phyloP scores from a whole-genome alignment of 768 basidiomycete species.

The Suillus bovinus region DNA sequence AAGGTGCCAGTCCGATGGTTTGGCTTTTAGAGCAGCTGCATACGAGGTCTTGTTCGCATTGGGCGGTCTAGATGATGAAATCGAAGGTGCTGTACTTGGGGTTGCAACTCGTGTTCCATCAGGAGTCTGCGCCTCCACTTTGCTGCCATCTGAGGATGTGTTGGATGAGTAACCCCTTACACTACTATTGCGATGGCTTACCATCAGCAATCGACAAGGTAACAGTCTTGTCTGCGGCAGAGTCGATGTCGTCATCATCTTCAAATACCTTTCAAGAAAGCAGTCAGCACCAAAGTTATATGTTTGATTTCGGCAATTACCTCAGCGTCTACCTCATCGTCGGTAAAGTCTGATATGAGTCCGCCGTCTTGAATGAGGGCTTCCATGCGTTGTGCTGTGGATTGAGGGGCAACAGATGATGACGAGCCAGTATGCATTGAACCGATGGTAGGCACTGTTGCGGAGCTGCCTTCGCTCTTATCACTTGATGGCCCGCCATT shows the following conservation, averaged over 20 bases:
- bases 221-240: conserved; percentile 79
- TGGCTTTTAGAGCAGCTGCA: conserved; percentile 90
- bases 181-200: conserved; percentile 29
- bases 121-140: conserved; percentile 93
- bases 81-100: conserved; percentile 55
- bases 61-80: conserved; percentile 32
- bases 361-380: conserved; percentile 62
- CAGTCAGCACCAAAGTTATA: conserved; percentile 15
- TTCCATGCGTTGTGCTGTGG: conserved; percentile 40
- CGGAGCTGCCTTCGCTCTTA: conserved; percentile 19
- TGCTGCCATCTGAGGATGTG: conserved; percentile 72
- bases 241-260: conserved; percentile 80
- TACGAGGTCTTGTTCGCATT: conserved; percentile 65
- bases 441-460: conserved; percentile 15
- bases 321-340: conserved; percentile 85
- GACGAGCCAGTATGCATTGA: conserved; percentile 26
- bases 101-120: conserved; percentile 95
- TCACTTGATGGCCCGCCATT: conserved; percentile 33
- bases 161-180: conserved; percentile 11
- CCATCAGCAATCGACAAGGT: conserved; percentile 82
- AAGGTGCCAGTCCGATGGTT: conserved; percentile 95
- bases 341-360: conserved; percentile 73
- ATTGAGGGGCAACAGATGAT: conserved; percentile 22
- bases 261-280: conserved; percentile 63
- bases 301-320: conserved; percentile 23